These are phyloP conservation scores for Alloascoidea africana DNA, from an alignment of 805 yeast species.

Conservation along the genomic window DNA sequence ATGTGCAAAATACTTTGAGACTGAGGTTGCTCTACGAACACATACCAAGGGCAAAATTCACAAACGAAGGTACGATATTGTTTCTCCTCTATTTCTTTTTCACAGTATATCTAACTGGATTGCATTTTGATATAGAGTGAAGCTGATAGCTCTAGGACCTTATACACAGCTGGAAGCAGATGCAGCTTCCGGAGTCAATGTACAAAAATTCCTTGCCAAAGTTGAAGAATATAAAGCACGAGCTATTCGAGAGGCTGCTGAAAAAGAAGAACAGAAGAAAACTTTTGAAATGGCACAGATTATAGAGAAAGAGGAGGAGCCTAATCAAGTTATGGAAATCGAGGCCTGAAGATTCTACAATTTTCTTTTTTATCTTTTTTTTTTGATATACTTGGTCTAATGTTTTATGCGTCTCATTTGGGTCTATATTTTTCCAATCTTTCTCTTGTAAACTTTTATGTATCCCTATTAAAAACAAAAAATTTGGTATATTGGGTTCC, in stretches of 20 bases:
- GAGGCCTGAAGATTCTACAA: no score
- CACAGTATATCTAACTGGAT: background rate
- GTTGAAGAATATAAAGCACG: conserved; percentile 14
- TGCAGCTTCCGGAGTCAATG: conserved; percentile 75
- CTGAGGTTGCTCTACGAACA: conserved; percentile 50
- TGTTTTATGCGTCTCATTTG: background rate
- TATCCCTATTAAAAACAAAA: background rate
- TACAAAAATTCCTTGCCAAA: conserved; percentile 36
- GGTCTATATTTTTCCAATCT: background rate
- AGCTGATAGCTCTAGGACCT: conserved; percentile 61
- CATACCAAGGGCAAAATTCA: conserved; percentile 72
- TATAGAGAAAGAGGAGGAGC: conserved; percentile 7
- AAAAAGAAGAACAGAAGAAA: conserved; percentile 4
- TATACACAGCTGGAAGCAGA: conserved; percentile 81
- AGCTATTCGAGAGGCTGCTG: conserved; percentile 13
- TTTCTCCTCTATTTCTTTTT: no score
- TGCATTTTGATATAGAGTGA: conserved; percentile 30
- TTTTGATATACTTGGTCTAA: background rate
- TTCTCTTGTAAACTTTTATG: background rate
- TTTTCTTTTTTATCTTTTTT: background rate
- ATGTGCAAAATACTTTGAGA: conserved; percentile 86
- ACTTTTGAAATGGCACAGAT: conserved; percentile 12
- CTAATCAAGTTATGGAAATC: no score
- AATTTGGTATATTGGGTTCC: background rate
- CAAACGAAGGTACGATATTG: conserved; percentile 33